Evolutionary conservation across 345 rosid species (phyloP).

Genomic region (Brassica napus): Da-Ae NC_063434.1:4774501-4775000

Average conservation of each 20-base stretch:
- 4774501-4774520: constrained; percentile 75
- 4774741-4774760: neutral
- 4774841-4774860: neutral
- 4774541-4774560: constrained; percentile 98
- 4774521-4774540: constrained; percentile 97
- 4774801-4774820: constrained; percentile 56
- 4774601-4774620: constrained; percentile 26
- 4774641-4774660: constrained; percentile 99
- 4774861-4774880: neutral
- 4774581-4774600: constrained; percentile 11
- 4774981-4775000: constrained; percentile 69
- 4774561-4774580: constrained; percentile 28
- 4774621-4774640: constrained; percentile 16
- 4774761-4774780: constrained; percentile 49
- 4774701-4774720: constrained; percentile 26
- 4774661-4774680: constrained; percentile 94
- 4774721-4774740: neutral
- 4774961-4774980: constrained; percentile 94
- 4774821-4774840: neutral
- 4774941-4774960: constrained; percentile 62
- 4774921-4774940: constrained; percentile 77
- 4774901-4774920: constrained; percentile 70
- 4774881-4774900: constrained; percentile 65
- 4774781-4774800: constrained; percentile 95
- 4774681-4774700: constrained; percentile 93